Evolutionary conservation across 352 stramenopile species (phyloP), one percentile per base, ranked within the genome.

Genomic region (Phytopythium kandeliae): DNA sequence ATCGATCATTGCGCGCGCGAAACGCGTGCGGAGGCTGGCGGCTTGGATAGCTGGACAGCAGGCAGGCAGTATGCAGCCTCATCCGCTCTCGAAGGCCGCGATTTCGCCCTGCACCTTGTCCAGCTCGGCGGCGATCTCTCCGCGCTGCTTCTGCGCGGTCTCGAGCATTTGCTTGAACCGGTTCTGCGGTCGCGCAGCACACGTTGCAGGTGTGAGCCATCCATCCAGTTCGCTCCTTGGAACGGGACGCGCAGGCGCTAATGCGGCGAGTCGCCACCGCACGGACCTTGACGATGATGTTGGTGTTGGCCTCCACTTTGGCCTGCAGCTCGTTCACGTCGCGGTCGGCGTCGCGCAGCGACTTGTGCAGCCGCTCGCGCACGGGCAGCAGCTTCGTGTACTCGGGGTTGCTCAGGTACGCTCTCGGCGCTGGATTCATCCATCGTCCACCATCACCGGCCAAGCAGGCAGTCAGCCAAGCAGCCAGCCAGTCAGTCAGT

Each of bases 111-210:
- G 67, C 15, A 83, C 64, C 54, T 78, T 87, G 42, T 86, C 71
- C 22, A 86, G 37, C 45, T 87, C 75, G 5, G 61, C 54, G 2
- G 67, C 63, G 33, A 85, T 63, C 19, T 82, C 65, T 25, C 64
- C 63, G 37, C 76, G 74, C 49, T 89, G 74, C 28, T 69, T 69
- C 35, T 70, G 67, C 10, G 73, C 76, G 10, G 65, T 82, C 46
- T 92, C 78, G 34, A 89, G 73, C 74, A 89, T 82, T 71, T 86
- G 75, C 55, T 88, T 88, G 63, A 89, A 86, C 9, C 76, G 76
- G 58, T 86, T 86, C 78, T 90, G 54, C 54, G n/a, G 41, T 21
- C 19, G 28, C 54, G 42, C 50, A 24, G 4, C n/a, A 42, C 22
- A 54, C 19, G 50, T 26, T 10, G 26, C 49, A 35, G 28, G 4